Percentiles rank a stretch among this genome's conserved stretches.
phyloP scores from a whole-genome alignment of 306 rosid species.

The Delonix regia region DNA sequence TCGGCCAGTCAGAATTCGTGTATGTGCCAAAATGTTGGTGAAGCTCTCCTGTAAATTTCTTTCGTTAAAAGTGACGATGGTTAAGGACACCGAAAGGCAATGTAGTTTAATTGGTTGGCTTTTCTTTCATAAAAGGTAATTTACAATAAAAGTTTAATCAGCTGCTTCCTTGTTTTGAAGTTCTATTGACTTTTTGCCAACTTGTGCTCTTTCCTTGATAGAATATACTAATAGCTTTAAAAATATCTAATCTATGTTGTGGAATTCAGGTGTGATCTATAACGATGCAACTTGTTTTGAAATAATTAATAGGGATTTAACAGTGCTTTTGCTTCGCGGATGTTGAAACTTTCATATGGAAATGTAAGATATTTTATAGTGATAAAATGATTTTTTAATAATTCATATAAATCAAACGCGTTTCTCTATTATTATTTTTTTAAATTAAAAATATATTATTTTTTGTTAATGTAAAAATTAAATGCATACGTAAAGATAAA shows the following conservation, averaged over 20 bases:
- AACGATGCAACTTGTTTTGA: not conserved
- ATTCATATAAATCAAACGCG: no score
- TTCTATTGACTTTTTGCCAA: not conserved
- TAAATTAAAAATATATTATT: no score
- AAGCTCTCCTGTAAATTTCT: not conserved
- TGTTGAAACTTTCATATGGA: not conserved
- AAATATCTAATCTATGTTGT: no score
- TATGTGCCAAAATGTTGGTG: not conserved
- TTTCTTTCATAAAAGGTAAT: not conserved
- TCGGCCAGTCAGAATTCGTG: not conserved
- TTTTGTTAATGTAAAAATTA: no score
- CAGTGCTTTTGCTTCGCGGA: not conserved
- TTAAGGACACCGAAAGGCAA: not conserved
- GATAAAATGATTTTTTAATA: no score
- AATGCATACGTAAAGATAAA: no score
- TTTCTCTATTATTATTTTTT: no score
- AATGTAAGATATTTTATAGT: not conserved
- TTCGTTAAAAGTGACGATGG: not conserved
- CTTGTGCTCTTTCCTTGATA: not conserved
- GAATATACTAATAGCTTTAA: not conserved
- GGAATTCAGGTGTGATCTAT: not conserved
- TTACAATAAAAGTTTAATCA: not conserved
- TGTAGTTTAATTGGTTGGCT: not conserved
- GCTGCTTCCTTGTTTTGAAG: not conserved
- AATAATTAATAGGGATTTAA: not conserved